Conservation (phyloP, 768 basidiomycete genomes). For the Russula dissimulans region DNA sequence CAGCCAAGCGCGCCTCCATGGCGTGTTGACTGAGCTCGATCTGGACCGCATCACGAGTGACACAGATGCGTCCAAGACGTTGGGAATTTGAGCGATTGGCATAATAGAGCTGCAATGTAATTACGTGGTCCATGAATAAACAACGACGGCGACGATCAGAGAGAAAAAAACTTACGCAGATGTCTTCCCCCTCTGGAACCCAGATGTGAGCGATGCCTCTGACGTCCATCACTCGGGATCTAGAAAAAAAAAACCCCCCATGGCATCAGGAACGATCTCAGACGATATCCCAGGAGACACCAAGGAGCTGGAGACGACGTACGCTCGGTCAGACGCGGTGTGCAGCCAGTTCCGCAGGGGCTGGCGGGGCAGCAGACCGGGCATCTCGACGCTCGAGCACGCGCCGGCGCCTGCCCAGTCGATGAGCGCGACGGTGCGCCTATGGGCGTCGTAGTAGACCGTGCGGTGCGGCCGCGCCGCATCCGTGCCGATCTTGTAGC, state of each 20-base stretch:
- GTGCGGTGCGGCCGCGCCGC: constrained; percentile 10
- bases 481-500: constrained; percentile 16
- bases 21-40: constrained; percentile 17
- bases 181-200: constrained; percentile 16
- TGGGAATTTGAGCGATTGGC: background rate
- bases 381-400: constrained; percentile 14
- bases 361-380: constrained; percentile 15
- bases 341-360: constrained; percentile 15
- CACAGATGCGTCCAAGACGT: constrained; percentile 10
- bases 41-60: constrained; percentile 8
- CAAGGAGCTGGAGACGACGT: background rate
- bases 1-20: constrained; percentile 14
- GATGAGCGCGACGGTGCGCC: constrained; percentile 17
- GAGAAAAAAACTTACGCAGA: constrained; percentile 8
- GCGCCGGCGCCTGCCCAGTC: constrained; percentile 10
- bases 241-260: background rate
- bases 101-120: constrained; percentile 5
- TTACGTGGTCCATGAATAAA: too few relatives aligned
- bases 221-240: constrained; percentile 17
- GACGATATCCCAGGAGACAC: background rate
- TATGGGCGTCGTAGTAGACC: constrained; percentile 7
- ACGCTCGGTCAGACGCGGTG: constrained; percentile 12
- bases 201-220: constrained; percentile 15
- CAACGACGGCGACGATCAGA: background rate
- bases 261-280: background rate